A percentile compares a stretch with the other conserved stretches of the same genome.
Evolutionary conservation across 75 land plant genomes (phyloP).

Genomic region (Selaginella moellendorffii): DNA sequence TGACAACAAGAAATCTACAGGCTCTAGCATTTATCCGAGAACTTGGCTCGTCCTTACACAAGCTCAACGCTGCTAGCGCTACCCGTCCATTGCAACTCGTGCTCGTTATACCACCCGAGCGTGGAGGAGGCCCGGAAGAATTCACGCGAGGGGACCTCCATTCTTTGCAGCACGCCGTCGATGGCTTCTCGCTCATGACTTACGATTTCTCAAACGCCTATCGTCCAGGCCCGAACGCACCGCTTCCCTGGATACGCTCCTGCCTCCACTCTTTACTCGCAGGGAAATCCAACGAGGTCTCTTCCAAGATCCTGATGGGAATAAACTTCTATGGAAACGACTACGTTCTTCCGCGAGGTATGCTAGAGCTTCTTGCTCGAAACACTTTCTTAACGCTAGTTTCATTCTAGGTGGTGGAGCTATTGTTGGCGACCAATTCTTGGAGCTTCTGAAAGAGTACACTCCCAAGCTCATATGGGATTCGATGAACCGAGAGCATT

Average conservation of each 20-base stretch:
- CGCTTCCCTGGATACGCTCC: constrained; percentile 54
- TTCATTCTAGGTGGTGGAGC: no score
- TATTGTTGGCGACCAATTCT: no score
- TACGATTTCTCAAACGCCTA: constrained; percentile 75
- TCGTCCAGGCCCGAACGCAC: constrained; percentile 91
- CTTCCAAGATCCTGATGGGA: constrained; percentile 51
- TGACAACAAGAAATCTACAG: constrained; percentile 22
- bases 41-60: constrained; percentile 55
- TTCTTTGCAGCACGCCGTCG: constrained; percentile 41
- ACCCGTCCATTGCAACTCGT: constrained; percentile 36
- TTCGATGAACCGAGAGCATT: no score
- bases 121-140: constrained; percentile 31
- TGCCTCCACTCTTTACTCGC: constrained; percentile 39
- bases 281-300: constrained; percentile 15
- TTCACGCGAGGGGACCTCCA: constrained; percentile 56
- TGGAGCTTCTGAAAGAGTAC: no score
- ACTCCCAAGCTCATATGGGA: no score
- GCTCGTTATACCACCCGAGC: constrained; percentile 76
- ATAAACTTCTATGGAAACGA: constrained; percentile 94
- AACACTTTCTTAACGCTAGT: no score
- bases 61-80: constrained; percentile 20
- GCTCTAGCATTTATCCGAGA: constrained; percentile 52
- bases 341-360: constrained; percentile 61
- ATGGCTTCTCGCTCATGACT: constrained; percentile 93
- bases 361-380: no score